Base-by-base conservation (phyloP, 306 rosid species). In the Cicer chorassanicum region DNA sequence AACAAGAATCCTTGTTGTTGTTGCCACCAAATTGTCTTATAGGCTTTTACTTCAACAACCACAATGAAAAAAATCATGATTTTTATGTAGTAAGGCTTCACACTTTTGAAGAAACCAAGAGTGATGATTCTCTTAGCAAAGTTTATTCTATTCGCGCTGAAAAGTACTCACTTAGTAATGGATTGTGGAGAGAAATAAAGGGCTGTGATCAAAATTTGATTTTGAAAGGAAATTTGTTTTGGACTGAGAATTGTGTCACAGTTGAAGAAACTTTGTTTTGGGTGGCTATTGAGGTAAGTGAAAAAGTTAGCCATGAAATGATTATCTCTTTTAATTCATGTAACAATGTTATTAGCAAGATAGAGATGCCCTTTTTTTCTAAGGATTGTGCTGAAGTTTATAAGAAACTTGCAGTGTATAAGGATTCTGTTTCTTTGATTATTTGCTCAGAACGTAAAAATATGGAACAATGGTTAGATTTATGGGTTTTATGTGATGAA, bases 1-100 rank as follows among this genome's bases (percentile, higher is more conserved):
- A 8, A 54, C 49, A 18, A 15, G 41, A 8, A 50, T 44, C 75
- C 57, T 70, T 75, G 45, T 43, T 68, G 9, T 65, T 68, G 44
- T 60, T 64, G 48, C 48, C 86, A 38, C 86, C 86, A 78, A 29
- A 82, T 74, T 82, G 86, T 55, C 80, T 82, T 14, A 14, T 73
- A 21, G 82, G 80, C 44, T 68, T 82, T 21, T 61, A 41, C 13
- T 69, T 68, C 34, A 24, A 24, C 38, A 62, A 80, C 39, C 6
- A 15, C 16, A 24, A 2, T 51, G 64, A 41, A 8, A 36, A 24
- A 6, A 2, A 15, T 14, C 4, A 29, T 6, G 80, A 74, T 70
- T 82, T 36, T 10, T 62, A 78, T 21, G 53, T 82, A 1, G 60
- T 68, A 2, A 78, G 83, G 60, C 11, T 82, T 73, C 65, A 82